Evolutionary conservation across 139 green algal genomes (phyloP).

Genomic region (Deuterostichococcus epilithicus): DNA sequence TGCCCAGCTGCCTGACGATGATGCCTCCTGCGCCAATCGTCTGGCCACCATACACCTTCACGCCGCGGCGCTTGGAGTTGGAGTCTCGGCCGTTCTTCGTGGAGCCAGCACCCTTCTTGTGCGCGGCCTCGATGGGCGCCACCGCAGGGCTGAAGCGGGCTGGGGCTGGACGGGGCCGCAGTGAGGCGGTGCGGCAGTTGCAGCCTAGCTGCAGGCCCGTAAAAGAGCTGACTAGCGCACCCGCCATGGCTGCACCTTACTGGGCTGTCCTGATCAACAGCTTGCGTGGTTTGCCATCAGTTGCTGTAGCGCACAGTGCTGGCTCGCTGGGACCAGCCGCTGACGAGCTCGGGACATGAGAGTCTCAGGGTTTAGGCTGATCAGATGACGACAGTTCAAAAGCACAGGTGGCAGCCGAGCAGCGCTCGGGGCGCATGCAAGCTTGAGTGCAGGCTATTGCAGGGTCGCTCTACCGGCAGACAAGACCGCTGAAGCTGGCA

Average conservation of each 20-base stretch:
- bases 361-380: too few species aligned
- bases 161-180: not conserved
- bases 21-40: constrained; percentile 89
- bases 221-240: not conserved
- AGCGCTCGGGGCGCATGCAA: too few species aligned
- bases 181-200: not conserved
- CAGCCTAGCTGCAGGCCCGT: not conserved
- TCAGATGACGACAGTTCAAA: too few species aligned
- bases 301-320: too few species aligned
- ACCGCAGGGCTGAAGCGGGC: not conserved
- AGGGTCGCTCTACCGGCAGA: too few species aligned
- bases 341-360: too few species aligned
- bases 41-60: constrained; percentile 97
- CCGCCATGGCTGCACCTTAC: not conserved
- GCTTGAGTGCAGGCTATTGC: too few species aligned
- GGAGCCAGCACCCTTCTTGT: constrained; percentile 87
- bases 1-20: constrained; percentile 91
- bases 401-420: too few species aligned
- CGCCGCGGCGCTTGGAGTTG: constrained; percentile 78
- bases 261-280: too few species aligned
- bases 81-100: constrained; percentile 98
- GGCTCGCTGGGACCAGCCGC: too few species aligned
- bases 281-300: too few species aligned
- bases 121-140: not conserved
- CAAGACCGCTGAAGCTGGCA: too few species aligned